Base-by-base conservation (phyloP, 441 rosid species). In the Dalechampia spathulata region DNA sequence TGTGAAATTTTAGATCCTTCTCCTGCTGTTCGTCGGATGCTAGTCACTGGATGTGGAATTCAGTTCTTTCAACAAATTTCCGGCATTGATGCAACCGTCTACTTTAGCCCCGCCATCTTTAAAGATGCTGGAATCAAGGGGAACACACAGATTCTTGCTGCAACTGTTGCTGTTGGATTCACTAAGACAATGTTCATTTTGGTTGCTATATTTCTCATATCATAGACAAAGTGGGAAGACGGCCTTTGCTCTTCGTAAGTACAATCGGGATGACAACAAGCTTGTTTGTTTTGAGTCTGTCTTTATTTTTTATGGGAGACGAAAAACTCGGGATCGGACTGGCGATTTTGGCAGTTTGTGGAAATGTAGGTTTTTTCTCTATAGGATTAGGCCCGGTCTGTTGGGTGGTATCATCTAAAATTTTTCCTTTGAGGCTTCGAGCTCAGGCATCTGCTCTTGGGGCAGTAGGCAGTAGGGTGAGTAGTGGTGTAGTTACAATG, bases 371-470 rank as follows among this genome's bases (percentile, higher is more conserved):
- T 19, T 91, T 91, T 80, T 91, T 91, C 68, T 91, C 95, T 0
- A 70, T 83, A 19, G 96, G 96, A 40, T 75, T 88, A 37, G 96
- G 96, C 11, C 96, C 96, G 20, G 52, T 86, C 37, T 86, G 95
- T 61, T 86, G 91, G 98, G 96, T 88, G 16, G 26, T 91, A 57
- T 81, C 96, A 16, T 86, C 96, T 0, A 95, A 91, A 78, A 88
- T 91, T 20, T 88, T 79, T 65, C 96, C 96, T 14, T 46, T 86
- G 48, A 75, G 83, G 74, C 65, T 86, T 49, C 78, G 91, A 52
- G 96, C 95, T 14, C 95, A 88, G 63, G 96, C 96, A 13, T 67
- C 89, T 0, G 95, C 98, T 0, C 82, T 86, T 1, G 98, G 96
- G 7, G 87, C 90, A 0, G 88, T 92, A 15, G 95, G 93, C 41